Conservation (phyloP, 2,329 filamentous ascomycete genomes). For the Pyrenochaeta sp. region DNA sequence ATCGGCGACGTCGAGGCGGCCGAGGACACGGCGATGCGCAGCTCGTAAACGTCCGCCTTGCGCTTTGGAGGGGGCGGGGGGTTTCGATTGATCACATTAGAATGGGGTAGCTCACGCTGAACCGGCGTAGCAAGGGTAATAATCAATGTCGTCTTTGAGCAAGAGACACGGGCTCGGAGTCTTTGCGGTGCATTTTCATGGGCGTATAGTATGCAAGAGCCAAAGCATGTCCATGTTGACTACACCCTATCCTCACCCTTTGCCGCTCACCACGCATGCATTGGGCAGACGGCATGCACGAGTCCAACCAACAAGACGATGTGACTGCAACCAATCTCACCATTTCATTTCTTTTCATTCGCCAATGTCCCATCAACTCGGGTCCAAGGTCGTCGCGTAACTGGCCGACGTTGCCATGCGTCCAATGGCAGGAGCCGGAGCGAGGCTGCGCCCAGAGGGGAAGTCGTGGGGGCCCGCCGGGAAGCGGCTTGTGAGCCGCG, state of each 20-base stretch:
- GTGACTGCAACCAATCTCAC: not conserved
- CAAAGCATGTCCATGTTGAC: conserved; percentile 14
- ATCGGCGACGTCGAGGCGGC: conserved; percentile 38
- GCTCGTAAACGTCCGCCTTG: not conserved
- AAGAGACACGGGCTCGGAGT: conserved; percentile 22
- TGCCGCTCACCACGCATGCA: not conserved
- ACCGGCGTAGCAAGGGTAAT: conserved; percentile 12
- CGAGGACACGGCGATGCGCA: conserved; percentile 44
- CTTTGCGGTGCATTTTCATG: conserved; percentile 19
- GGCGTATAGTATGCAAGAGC: conserved; percentile 13
- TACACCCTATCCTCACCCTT: conserved; percentile 9
- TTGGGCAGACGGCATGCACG: not conserved
- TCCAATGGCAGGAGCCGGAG: conserved; percentile 9
- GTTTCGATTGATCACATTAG: conserved; percentile 24
- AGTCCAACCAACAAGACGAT: not conserved
- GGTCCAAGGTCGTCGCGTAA: not conserved
- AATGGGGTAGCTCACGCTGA: conserved; percentile 37
- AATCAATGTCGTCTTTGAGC: conserved; percentile 14
- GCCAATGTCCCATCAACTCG: no score
- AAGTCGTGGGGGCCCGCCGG: conserved; percentile 16
- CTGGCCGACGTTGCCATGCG: not conserved
- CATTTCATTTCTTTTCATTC: not conserved
- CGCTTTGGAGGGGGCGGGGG: not conserved
- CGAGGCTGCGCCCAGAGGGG: not conserved
- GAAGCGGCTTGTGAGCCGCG: conserved; percentile 8